These are phyloP conservation scores for Ogataea parapolymorpha DNA, from an alignment of 805 yeast species.

Conservation along the genomic window DNA sequence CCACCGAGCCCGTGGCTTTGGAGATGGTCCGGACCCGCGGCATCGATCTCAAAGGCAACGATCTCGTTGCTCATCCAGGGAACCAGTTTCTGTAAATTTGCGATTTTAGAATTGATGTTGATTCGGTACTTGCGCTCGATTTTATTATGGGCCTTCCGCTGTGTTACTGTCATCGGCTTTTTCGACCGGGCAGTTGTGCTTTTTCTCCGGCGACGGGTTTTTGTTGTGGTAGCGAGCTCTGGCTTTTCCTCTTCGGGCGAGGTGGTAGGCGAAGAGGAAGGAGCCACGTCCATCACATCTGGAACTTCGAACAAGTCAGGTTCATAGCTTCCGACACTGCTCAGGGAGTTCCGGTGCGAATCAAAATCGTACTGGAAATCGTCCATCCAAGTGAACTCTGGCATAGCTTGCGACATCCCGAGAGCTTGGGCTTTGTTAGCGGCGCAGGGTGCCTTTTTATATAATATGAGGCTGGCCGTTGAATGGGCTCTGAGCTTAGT, in stretches of 20 bases:
- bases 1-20: conserved; percentile 11
- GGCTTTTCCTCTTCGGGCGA: conserved; percentile 14
- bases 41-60: conserved; percentile 60
- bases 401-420: neutral
- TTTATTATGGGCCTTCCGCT: conserved; percentile 69
- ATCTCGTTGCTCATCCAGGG: conserved; percentile 65
- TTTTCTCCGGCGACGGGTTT: conserved; percentile 8
- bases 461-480: neutral
- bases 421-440: neutral
- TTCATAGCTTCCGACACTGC: conserved; percentile 14
- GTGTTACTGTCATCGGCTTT: conserved; percentile 35
- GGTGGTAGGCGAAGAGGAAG: conserved; percentile 10
- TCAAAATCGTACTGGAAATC: conserved; percentile 19
- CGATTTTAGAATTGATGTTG: conserved; percentile 69
- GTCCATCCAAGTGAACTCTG: conserved; percentile 16
- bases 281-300: conserved; percentile 1
- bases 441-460: neutral
- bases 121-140: conserved; percentile 70
- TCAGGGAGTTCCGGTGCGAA: conserved; percentile 10
- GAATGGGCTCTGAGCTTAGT: neutral
- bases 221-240: conserved; percentile 1
- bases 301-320: conserved; percentile 14
- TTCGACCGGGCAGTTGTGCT: conserved; percentile 15
- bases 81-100: conserved; percentile 60
- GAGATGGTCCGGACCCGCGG: conserved; percentile 6